These are phyloP conservation scores for Yarrowia sp. DNA, from an alignment of 805 yeast genomes.

Conservation along the genomic window DNA sequence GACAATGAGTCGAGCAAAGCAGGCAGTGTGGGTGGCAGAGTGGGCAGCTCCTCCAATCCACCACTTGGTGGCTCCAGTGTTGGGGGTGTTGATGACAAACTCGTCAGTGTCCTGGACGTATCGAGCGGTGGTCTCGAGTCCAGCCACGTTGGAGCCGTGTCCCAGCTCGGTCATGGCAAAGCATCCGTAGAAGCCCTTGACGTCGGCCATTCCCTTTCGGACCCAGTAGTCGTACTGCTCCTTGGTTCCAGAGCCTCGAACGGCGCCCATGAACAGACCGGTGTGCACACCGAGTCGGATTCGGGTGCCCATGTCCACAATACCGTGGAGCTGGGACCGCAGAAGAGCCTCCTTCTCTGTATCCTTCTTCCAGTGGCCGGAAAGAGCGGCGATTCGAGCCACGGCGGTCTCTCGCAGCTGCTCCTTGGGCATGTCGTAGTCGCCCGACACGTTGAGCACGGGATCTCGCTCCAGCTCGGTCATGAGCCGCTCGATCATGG, in stretches of 20 bases:
- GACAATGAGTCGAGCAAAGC: slow-evolving; percentile 79
- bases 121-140: slow-evolving; percentile 89
- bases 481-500: slow-evolving; percentile 41
- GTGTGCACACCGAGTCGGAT: slow-evolving; percentile 87
- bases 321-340: slow-evolving; percentile 36
- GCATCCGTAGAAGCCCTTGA: slow-evolving; percentile 62
- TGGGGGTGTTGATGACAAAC: slow-evolving; percentile 80
- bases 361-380: slow-evolving; percentile 32
- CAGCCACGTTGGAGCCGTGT: slow-evolving; percentile 94
- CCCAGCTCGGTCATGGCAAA: slow-evolving; percentile 92
- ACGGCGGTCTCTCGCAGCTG: slow-evolving; percentile 42
- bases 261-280: slow-evolving; percentile 77
- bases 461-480: slow-evolving; percentile 57
- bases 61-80: slow-evolving; percentile 93
- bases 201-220: slow-evolving; percentile 47
- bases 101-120: slow-evolving; percentile 63
- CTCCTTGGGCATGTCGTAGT: slow-evolving; percentile 50
- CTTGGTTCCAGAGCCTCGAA: slow-evolving; percentile 83
- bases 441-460: slow-evolving; percentile 44
- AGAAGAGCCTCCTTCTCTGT: slow-evolving; percentile 35
- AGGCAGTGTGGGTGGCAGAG: slow-evolving; percentile 81
- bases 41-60: slow-evolving; percentile 99
- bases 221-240: slow-evolving; percentile 86
- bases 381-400: slow-evolving; percentile 37
- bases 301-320: slow-evolving; percentile 68